Evolutionary conservation across 2,329 filamentous ascomycete species (phyloP), one percentile per base, ranked within the genome.

Genomic region (Talaromyces funiculosus): DNA sequence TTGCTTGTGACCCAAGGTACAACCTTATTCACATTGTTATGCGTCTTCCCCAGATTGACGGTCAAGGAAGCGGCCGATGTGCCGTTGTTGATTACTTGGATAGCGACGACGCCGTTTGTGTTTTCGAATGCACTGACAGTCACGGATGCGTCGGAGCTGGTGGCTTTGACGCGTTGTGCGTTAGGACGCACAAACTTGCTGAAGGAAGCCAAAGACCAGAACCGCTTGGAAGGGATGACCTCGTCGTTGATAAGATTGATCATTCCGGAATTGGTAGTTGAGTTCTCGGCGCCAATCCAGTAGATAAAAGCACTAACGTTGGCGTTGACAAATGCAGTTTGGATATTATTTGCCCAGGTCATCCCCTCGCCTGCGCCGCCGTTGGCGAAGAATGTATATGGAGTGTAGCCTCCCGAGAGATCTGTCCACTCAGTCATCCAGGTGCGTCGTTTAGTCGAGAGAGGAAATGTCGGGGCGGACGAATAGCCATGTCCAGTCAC

Each of bases 311-410:
- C 82, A 7, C 76, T 80, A 4, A 81, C 72, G 64, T 81, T 79
- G 24, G 75, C 75, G 65, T 77, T 77, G 5, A 80, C 73, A 14
- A 85, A 71, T 20, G 77, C 80, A 33, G 74, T 74, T 68, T 80
- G 79, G 47, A 85, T 78, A 64, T 81, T 80, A 64, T 80, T 80
- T 1, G 82, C 82, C 82, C 81, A 84, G 2, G 80, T 82, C 64
- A 81, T 72, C 6, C 82, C 83, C 63, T 85, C 82, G 38, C 78
- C 78, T 0, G 73, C 68, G 9, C 75, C 78, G 47, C 81, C 80
- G 62, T 67, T 73, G 0, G 65, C 62, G 66, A 81, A 82, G 79
- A 80, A 84, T 1, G 74, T 71, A 3, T 38, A 53, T n/a, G 79
- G 76, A 4, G 70, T 73, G 70, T 75, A 80, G 4, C 66, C 69